Evolutionary conservation across 1,139 yeast genomes (phyloP), one percentile per base, ranked within the genome.

Genomic region (Lodderomyces jiufengensis): DNA sequence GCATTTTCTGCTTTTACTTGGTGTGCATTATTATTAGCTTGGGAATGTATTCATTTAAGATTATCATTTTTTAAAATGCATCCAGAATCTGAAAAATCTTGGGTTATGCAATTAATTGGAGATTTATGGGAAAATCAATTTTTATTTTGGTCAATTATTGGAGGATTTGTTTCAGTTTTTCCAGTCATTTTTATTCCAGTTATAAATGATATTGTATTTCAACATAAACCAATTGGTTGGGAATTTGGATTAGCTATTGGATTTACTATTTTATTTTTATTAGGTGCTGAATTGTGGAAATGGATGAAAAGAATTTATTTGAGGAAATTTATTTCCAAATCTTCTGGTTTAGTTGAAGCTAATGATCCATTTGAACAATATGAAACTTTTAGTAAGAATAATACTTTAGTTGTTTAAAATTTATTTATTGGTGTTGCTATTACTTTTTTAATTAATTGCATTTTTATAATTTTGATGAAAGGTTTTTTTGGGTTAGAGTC

Each of bases 111-210:
- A 47, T 57, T 65, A 24, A 73, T 77, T 39, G 66, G 57, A 41
- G 92, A 83, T 55, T 62, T 86, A 33, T 85, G 90, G 88, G 61
- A 62, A 9, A 87, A 87, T 61, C 78, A 82, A 58, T 79, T 87
- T 46, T 68, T 87, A 53, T 84, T 86, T 63, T 86, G 94, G 92
- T 84, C 95, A 0, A 78, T 87, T 32, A 54, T 84, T 29, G 68
- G 76, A 22, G 96, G 95, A 1, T 76, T 83, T 46, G 57, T 75
- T 10, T 70, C 88, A 1, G 82, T 84, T 8, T 82, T 87, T 72
- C 95, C 95, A 24, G 83, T 85, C 27, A 76, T 86, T 28, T 86
- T 86, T 59, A 86, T 87, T 47, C 96, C 96, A 1, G 95, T 84
- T 18, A 85, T 87, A 51, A 87, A 87, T 59, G 65, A 70, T 39